Evolutionary conservation across 2,329 filamentous ascomycete genomes (phyloP).

Genomic region (Xylariales sp.): DNA sequence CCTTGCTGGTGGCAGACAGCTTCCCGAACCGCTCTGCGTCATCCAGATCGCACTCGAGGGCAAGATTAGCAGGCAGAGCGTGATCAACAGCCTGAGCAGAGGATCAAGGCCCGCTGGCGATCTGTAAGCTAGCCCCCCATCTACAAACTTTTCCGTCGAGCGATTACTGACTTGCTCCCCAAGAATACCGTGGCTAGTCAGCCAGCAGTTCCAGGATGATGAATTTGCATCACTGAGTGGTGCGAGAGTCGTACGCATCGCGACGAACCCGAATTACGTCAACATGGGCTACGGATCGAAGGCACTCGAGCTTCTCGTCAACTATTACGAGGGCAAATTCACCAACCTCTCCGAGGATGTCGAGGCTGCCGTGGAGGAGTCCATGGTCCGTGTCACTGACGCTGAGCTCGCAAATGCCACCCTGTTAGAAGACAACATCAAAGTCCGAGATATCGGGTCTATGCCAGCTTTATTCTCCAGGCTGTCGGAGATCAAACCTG

Average conservation of each 20-base stretch:
- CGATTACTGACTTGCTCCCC: too few species aligned
- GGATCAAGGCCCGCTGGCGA: conserved; percentile 88
- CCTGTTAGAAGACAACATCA: conserved; percentile 81
- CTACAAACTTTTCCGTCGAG: too few species aligned
- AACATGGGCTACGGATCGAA: conserved; percentile 91
- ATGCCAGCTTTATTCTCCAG: conserved; percentile 94
- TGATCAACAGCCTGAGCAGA: conserved; percentile 81
- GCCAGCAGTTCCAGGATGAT: conserved; percentile 96
- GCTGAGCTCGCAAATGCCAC: conserved; percentile 71
- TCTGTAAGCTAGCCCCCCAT: too few species aligned
- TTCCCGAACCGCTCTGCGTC: conserved; percentile 92
- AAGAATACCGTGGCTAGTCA: conserved; percentile 98
- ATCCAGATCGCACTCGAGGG: conserved; percentile 93
- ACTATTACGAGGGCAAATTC: conserved; percentile 95
- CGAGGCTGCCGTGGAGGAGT: conserved; percentile 47
- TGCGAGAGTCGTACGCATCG: conserved; percentile 87
- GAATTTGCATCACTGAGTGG: conserved; percentile 93
- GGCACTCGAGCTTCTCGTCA: conserved; percentile 78
- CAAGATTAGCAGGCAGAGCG: conserved; percentile 88
- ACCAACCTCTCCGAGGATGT: conserved; percentile 73
- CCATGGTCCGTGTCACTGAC: conserved; percentile 77
- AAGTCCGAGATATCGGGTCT: conserved; percentile 79
- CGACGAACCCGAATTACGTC: conserved; percentile 90
- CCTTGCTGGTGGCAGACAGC: conserved; percentile 67
- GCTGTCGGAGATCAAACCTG: conserved; percentile 75